Evolutionary conservation across 768 basidiomycete species (phyloP), one percentile per base, ranked within the genome.

Genomic region (Galerina marginata): DNA sequence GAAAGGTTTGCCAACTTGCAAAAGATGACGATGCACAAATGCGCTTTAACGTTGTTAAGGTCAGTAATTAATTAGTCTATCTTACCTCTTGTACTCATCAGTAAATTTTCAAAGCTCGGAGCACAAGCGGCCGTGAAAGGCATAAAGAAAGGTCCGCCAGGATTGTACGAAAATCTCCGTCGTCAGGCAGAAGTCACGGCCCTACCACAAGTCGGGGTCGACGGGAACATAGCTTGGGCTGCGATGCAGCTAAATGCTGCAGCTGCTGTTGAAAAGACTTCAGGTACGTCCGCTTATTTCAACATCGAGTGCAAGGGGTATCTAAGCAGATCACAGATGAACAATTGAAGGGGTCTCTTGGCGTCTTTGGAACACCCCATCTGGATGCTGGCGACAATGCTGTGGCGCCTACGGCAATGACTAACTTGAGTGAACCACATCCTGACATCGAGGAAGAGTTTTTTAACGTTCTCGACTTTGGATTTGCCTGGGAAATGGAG

Each of bases 401-500:
- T 1, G 53, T 10, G 1, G 29, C 51, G 2, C 55, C 50, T 5
- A 66, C 62, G 11, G 38, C 23, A 0, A 60, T 63, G 58, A 37
- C 39, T 1, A 50, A 42, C 9, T 47, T 61, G 9, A 63, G 47
- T 2, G 39, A 15, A n/a, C 40, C 53, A 0, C 61, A 66, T 40
- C 52, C 54, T 2, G 59, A 62, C 11, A 39, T 65, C 4, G 65
- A 65, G 9, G 14, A 44, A 1, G 61, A 65, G 43, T 54, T 45
- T 6, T 65, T 65, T 15, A 50, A 55, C 33, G 39, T 65, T 11
- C 20, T 63, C 6, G 65, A 65, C 6, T 23, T 63, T 12, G 65
- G 61, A 0, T 5, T 65, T 6, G 54, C 49, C 6, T 60, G 61
- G 58, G 11, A 15, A 5, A 56, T 65, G 33, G 33, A 56, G 1